A percentile compares a stretch with the other conserved stretches of the same genome.
phyloP scores from a whole-genome alignment of 441 rosid genomes.

The Corymbia calophylla region DNA sequence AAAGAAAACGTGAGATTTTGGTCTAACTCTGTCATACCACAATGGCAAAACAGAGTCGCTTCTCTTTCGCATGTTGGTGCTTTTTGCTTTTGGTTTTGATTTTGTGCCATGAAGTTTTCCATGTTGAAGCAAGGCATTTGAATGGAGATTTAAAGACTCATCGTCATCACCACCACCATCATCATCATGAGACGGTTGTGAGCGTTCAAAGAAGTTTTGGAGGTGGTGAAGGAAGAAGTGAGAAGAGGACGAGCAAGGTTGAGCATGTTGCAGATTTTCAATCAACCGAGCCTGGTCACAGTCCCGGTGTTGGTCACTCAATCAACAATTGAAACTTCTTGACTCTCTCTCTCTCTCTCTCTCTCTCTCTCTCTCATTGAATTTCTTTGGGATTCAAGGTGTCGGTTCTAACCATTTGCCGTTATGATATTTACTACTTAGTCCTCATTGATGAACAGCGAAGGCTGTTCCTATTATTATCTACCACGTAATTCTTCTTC shows the following conservation, averaged over 20 bases:
- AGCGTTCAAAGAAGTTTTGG: neutral
- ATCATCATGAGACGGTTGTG: neutral
- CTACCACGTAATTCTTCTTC: too few relatives aligned
- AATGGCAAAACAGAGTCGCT: neutral
- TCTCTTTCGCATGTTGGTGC: neutral
- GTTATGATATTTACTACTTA: too few relatives aligned
- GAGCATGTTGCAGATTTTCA: conserved; percentile 36
- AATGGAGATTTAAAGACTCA: neutral
- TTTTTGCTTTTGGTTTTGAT: neutral
- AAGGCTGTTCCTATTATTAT: too few relatives aligned
- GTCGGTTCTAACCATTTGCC: neutral
- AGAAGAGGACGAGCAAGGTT: conserved; percentile 13
- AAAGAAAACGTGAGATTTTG: neutral
- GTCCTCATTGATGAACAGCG: too few relatives aligned
- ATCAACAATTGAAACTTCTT: conserved; percentile 20
- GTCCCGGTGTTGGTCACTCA: conserved; percentile 75
- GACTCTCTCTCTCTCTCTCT: neutral
- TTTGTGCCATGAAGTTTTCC: neutral
- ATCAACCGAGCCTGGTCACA: conserved; percentile 63
- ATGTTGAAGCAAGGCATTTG: neutral
- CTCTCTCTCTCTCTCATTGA: neutral
- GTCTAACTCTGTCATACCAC: neutral
- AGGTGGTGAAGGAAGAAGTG: neutral
- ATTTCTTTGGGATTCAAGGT: neutral
- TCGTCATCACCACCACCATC: neutral